Evolutionary conservation across 352 stramenopile genomes (phyloP).

Genomic region (Pythium folliculosum): DNA sequence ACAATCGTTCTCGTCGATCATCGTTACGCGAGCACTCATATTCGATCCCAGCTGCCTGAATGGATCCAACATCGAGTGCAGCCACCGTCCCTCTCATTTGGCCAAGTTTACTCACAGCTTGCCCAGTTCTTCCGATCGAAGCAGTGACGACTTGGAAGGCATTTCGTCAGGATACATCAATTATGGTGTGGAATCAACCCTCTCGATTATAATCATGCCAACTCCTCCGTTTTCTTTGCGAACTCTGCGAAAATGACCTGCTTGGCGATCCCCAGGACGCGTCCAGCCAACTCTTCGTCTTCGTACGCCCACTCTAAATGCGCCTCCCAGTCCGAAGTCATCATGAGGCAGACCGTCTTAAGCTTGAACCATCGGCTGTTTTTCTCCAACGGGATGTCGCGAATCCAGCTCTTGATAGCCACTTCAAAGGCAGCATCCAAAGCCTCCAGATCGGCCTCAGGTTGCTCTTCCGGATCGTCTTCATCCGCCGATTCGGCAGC

Average conservation of each 20-base stretch:
- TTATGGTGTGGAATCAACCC: not conserved
- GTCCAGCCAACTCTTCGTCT: conserved; percentile 81
- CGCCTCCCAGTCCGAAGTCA: conserved; percentile 78
- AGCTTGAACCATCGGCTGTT: conserved; percentile 79
- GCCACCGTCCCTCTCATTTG: conserved; percentile 56
- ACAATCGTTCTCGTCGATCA: conserved; percentile 96
- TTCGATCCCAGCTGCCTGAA: conserved; percentile 68
- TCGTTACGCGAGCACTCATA: conserved; percentile 84
- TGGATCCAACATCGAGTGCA: conserved; percentile 86
- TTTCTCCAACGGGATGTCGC: conserved; percentile 54
- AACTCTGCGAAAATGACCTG: conserved; percentile 75
- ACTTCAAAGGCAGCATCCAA: conserved; percentile 50
- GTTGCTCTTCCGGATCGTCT: conserved; percentile 71
- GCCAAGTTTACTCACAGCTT: conserved; percentile 69
- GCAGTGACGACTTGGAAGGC: conserved; percentile 8
- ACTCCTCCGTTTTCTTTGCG: conserved; percentile 36
- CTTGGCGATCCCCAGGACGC: conserved; percentile 81
- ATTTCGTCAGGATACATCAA: not conserved
- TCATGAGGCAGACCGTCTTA: conserved; percentile 59
- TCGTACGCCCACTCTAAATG: conserved; percentile 86
- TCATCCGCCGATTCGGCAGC: conserved; percentile 71
- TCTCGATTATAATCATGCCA: not conserved
- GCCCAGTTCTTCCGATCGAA: conserved; percentile 77
- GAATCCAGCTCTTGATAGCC: conserved; percentile 65
- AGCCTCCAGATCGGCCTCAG: conserved; percentile 58